Conservation (phyloP, 1,139 yeast species). For the Tardiomyces depauwii region DNA sequence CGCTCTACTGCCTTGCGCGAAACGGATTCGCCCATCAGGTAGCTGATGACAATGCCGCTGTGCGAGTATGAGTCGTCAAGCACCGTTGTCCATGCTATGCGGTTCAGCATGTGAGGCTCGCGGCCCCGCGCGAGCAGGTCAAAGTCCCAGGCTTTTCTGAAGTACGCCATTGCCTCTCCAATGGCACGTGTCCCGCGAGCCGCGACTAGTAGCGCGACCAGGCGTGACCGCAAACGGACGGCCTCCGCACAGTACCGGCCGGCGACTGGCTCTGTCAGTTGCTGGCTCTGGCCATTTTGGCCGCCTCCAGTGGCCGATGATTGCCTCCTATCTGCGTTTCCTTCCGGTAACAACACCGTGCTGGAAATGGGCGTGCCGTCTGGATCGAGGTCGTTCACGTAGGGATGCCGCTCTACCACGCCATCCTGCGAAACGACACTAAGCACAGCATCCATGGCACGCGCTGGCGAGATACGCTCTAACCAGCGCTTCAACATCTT, state of each 20-base stretch:
- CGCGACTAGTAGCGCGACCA: not conserved
- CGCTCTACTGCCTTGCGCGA: not conserved
- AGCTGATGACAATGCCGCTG: not conserved
- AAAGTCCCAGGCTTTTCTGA: not conserved
- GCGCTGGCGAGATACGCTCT: not conserved
- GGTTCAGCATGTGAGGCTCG: not conserved
- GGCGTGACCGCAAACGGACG: not conserved
- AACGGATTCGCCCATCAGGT: not conserved
- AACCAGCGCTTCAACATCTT: not conserved
- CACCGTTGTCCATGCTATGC: not conserved
- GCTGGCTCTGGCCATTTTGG: too few species aligned
- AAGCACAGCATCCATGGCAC: not conserved
- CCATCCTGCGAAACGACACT: not conserved
- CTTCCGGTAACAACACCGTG: too few species aligned
- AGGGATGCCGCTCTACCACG: not conserved
- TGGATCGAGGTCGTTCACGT: not conserved
- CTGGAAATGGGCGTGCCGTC: not conserved
- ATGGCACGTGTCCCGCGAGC: not conserved
- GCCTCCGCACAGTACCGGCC: not conserved
- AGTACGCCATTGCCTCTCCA: not conserved
- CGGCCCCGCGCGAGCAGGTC: not conserved
- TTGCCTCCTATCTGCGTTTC: too few species aligned
- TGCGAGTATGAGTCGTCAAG: not conserved
- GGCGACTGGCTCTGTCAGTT: not conserved
- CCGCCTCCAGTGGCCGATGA: too few species aligned